These are phyloP conservation scores for Tolypocladium nubicola DNA, from an alignment of 2,329 filamentous ascomycete genomes.

Conservation along the genomic window DNA sequence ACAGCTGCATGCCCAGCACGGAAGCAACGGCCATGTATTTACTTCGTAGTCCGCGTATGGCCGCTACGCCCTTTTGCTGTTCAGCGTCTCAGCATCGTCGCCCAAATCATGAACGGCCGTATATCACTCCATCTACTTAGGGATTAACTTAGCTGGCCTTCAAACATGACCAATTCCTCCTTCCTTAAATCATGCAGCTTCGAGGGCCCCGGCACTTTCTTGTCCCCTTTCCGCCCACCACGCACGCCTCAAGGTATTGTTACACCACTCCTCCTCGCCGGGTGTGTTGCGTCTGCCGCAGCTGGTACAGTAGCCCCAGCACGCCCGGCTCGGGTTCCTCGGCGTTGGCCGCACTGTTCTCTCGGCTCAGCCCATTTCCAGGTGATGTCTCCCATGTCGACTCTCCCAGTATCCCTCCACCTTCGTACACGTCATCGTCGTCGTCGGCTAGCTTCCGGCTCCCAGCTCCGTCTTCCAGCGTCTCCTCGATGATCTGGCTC, in stretches of 20 bases:
- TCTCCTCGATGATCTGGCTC: constrained; percentile 45
- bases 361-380: constrained; percentile 36
- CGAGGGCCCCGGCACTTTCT: background rate
- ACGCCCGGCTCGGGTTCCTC: constrained; percentile 43
- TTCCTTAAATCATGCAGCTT: too few relatives aligned
- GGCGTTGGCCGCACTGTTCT: constrained; percentile 36
- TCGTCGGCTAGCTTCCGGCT: constrained; percentile 38
- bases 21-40: background rate
- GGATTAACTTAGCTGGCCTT: too few relatives aligned
- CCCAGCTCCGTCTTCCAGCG: constrained; percentile 34
- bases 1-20: background rate
- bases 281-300: constrained; percentile 45
- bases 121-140: background rate
- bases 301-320: constrained; percentile 46
- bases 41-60: background rate
- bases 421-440: constrained; percentile 41
- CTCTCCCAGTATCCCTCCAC: constrained; percentile 41
- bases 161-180: too few relatives aligned
- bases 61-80: background rate
- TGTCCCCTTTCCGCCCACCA: background rate
- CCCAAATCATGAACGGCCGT: background rate
- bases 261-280: constrained; percentile 30
- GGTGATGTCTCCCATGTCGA: constrained; percentile 51
- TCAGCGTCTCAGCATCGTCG: background rate
- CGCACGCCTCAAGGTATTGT: background rate